phyloP scores from a whole-genome alignment of 1,284 basidiomycete genomes.

The Exobasidium cylindrosporum region DNA sequence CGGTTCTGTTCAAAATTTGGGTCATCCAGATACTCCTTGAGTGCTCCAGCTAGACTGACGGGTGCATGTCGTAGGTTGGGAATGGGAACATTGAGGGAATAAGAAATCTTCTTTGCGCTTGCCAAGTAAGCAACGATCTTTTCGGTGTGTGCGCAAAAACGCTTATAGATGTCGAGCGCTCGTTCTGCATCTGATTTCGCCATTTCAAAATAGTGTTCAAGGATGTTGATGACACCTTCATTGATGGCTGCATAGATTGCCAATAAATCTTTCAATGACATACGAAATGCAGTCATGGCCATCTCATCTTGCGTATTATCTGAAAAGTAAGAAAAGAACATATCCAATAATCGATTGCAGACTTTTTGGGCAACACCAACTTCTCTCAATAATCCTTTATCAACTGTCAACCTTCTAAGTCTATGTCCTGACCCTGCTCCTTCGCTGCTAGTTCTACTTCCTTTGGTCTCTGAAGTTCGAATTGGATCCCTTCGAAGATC shows the following conservation, averaged over 20 bases:
- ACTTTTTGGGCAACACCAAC: slow-evolving; percentile 85
- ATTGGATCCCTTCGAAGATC: slow-evolving; percentile 92
- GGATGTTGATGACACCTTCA: slow-evolving; percentile 93
- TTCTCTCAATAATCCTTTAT: slow-evolving; percentile 90
- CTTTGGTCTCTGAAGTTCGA: slow-evolving; percentile 67
- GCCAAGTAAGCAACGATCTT: slow-evolving; percentile 87
- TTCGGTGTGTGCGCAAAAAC: slow-evolving; percentile 93
- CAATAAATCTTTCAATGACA: slow-evolving; percentile 95
- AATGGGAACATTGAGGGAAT: slow-evolving; percentile 85
- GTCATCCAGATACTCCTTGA: slow-evolving; percentile 93
- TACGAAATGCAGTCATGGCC: slow-evolving; percentile 79
- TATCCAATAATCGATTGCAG: slow-evolving; percentile 77
- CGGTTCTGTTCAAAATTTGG: slow-evolving; percentile 94
- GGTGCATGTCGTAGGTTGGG: slow-evolving; percentile 95
- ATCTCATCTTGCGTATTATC: slow-evolving; percentile 91
- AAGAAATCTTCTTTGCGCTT: slow-evolving; percentile 87
- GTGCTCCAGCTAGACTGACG: slow-evolving; percentile 81
- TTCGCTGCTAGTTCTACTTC: slow-evolving; percentile 61
- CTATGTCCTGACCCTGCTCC: slow-evolving; percentile 58
- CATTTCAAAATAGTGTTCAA: slow-evolving; percentile 98
- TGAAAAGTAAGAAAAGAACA: slow-evolving; percentile 67
- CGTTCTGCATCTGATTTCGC: slow-evolving; percentile 82
- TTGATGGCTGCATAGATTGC: slow-evolving; percentile 95
- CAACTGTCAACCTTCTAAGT: slow-evolving; percentile 84
- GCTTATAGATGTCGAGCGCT: slow-evolving; percentile 83